Evolutionary conservation across 345 rosid genomes (phyloP).

Genomic region (Isatis tinctoria): DNA sequence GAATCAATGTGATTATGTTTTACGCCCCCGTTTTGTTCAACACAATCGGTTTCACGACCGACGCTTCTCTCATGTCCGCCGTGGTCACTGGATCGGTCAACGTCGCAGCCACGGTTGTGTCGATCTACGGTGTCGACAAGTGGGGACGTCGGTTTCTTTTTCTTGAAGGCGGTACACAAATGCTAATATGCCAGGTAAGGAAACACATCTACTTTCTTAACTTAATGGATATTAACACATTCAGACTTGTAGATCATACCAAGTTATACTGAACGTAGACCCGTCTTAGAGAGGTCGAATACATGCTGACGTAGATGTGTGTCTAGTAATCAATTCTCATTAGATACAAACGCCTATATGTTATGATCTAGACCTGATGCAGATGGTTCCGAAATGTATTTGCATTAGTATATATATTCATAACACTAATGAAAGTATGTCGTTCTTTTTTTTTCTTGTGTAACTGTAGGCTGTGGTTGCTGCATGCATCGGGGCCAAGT

Average conservation of each 20-base stretch:
- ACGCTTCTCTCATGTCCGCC: constrained; percentile 55
- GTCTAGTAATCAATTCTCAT: neutral
- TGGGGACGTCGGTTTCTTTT: constrained; percentile 38
- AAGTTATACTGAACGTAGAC: neutral
- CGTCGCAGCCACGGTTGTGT: constrained; percentile 29
- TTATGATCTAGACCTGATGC: neutral
- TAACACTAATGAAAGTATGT: neutral
- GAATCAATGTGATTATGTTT: constrained; percentile 87
- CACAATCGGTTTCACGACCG: constrained; percentile 70
- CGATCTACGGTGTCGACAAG: constrained; percentile 36
- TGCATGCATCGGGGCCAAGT: constrained; percentile 35
- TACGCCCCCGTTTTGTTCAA: constrained; percentile 83
- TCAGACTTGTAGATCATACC: neutral
- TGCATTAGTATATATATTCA: neutral
- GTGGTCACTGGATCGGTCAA: constrained; percentile 36
- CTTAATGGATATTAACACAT: neutral
- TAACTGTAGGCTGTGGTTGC: constrained; percentile 36
- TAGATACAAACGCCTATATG: neutral
- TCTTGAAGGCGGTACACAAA: constrained; percentile 40
- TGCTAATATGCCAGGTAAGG: constrained; percentile 36
- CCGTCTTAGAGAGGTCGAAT: neutral
- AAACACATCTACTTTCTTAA: neutral
- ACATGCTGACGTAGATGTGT: neutral
- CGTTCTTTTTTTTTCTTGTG: neutral
- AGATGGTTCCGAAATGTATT: neutral